Conservation (phyloP, 2,329 filamentous ascomycete genomes). For the Verruconis gallopava region DNA sequence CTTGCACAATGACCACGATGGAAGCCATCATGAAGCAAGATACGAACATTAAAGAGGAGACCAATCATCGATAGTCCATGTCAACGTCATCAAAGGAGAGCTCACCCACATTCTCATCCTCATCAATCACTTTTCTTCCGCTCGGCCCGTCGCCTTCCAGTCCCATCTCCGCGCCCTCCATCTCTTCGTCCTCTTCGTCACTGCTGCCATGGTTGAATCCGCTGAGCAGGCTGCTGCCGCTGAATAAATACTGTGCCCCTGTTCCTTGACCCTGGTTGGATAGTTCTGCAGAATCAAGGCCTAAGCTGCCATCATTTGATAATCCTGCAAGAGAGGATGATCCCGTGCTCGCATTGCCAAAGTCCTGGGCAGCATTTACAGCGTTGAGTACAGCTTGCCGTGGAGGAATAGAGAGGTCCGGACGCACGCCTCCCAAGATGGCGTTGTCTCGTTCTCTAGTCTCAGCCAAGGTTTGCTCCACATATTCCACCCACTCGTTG, state of each 20-base stretch:
- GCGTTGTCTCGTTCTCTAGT: slow-evolving; percentile 94
- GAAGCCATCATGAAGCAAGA: not conserved
- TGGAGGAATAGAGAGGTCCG: slow-evolving; percentile 76
- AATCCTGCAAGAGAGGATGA: slow-evolving; percentile 52
- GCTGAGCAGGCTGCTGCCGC: slow-evolving; percentile 45
- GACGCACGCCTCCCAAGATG: slow-evolving; percentile 89
- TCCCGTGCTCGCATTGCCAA: slow-evolving; percentile 31
- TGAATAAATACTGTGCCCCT: slow-evolving; percentile 7
- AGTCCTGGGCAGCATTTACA: slow-evolving; percentile 43
- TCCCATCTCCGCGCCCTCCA: slow-evolving; percentile 72
- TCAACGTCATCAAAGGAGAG: slow-evolving; percentile 48
- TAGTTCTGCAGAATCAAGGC: slow-evolving; percentile 52
- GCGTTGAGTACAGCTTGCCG: slow-evolving; percentile 53
- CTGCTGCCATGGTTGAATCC: slow-evolving; percentile 92
- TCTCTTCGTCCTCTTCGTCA: slow-evolving; percentile 91
- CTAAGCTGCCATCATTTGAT: slow-evolving; percentile 48
- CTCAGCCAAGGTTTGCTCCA: slow-evolving; percentile 83
- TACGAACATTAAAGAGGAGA: slow-evolving; percentile 4
- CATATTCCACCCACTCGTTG: slow-evolving; percentile 85
- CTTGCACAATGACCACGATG: not conserved
- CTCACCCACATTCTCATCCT: slow-evolving; percentile 51
- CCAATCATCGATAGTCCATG: slow-evolving; percentile 43
- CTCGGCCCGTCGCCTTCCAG: slow-evolving; percentile 30
- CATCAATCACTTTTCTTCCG: slow-evolving; percentile 22
- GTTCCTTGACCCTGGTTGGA: slow-evolving; percentile 54